Evolutionary conservation across 495 filamentous ascomycete species (phyloP).

Genomic region (Xylaria palmicola): DNA sequence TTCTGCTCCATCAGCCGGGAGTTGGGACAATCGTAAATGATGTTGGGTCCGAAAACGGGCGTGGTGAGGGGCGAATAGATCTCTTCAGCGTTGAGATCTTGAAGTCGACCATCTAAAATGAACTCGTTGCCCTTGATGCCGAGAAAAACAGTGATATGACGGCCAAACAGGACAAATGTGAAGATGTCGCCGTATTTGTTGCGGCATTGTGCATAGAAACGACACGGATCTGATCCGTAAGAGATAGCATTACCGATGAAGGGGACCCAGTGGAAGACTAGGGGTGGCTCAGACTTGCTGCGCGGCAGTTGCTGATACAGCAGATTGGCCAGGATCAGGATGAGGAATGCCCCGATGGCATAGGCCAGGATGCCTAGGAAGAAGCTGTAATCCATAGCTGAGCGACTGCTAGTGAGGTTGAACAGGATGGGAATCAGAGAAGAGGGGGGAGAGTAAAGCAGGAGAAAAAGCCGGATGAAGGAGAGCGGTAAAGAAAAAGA

Average conservation of each 20-base stretch:
- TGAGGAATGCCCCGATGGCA: conserved; percentile 40
- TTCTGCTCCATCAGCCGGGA: conserved; percentile 73
- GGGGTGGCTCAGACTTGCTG: conserved; percentile 60
- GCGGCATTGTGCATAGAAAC: conserved; percentile 59
- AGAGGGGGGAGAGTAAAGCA: not conserved
- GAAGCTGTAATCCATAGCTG: not conserved
- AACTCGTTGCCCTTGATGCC: conserved; percentile 66
- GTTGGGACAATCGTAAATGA: conserved; percentile 71
- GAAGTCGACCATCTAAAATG: conserved; percentile 66
- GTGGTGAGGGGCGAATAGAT: conserved; percentile 65
- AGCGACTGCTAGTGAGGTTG: not conserved
- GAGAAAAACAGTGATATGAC: conserved; percentile 63
- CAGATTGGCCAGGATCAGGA: conserved; percentile 53
- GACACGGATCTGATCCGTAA: conserved; percentile 68
- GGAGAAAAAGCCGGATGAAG: not conserved
- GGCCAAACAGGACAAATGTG: conserved; percentile 65
- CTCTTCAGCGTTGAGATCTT: conserved; percentile 67
- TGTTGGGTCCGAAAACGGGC: conserved; percentile 67
- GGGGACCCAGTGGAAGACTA: conserved; percentile 69
- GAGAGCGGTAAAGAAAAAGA: not conserved
- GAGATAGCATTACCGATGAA: conserved; percentile 61
- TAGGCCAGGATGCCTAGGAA: not conserved
- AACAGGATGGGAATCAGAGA: not conserved
- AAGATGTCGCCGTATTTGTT: conserved; percentile 70
- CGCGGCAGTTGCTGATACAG: conserved; percentile 38